A percentile compares a stretch with the other conserved stretches of the same genome.
These are phyloP conservation scores for Eutypella sp. DNA, from an alignment of 2,329 filamentous ascomycete genomes.

Conservation along the genomic window DNA sequence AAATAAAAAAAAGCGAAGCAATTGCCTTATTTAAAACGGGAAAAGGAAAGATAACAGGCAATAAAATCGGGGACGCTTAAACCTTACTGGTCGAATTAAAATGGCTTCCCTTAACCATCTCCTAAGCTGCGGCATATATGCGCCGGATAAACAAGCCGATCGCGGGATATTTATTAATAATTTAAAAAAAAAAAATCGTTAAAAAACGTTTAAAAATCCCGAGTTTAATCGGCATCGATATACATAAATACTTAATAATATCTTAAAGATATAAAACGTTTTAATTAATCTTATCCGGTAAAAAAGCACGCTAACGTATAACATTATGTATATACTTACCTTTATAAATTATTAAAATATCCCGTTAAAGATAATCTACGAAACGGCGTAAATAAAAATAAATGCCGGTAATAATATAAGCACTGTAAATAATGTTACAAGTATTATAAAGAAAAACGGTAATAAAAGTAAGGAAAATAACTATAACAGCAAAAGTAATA, in stretches of 20 bases:
- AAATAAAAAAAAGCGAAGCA: constrained; percentile 17
- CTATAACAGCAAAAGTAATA: background rate
- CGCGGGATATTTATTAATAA: constrained; percentile 19
- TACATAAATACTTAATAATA: constrained; percentile 24
- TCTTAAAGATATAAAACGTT: constrained; percentile 29
- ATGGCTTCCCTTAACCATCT: constrained; percentile 27
- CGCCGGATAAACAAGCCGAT: constrained; percentile 18
- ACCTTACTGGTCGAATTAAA: constrained; percentile 20
- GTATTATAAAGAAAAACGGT: background rate
- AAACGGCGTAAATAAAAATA: constrained; percentile 5
- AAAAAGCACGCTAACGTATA: constrained; percentile 22
- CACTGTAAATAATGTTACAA: background rate
- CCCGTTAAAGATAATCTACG: constrained; percentile 20
- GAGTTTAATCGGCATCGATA: constrained; percentile 24
- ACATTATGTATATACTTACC: constrained; percentile 25
- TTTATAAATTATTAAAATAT: constrained; percentile 30
- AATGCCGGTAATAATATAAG: background rate
- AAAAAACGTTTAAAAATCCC: constrained; percentile 14
- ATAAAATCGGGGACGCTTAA: constrained; percentile 4
- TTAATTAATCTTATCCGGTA: constrained; percentile 27
- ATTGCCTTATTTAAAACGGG: constrained; percentile 9
- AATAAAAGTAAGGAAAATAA: background rate
- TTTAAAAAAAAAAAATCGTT: constrained; percentile 19
- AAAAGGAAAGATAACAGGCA: background rate
- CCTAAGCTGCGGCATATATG: constrained; percentile 28